Percentiles rank a stretch among this genome's conserved stretches.
These are phyloP conservation scores for Tetratostichococcus sp. DNA, from an alignment of 139 green algal species.

Conservation along the genomic window DNA sequence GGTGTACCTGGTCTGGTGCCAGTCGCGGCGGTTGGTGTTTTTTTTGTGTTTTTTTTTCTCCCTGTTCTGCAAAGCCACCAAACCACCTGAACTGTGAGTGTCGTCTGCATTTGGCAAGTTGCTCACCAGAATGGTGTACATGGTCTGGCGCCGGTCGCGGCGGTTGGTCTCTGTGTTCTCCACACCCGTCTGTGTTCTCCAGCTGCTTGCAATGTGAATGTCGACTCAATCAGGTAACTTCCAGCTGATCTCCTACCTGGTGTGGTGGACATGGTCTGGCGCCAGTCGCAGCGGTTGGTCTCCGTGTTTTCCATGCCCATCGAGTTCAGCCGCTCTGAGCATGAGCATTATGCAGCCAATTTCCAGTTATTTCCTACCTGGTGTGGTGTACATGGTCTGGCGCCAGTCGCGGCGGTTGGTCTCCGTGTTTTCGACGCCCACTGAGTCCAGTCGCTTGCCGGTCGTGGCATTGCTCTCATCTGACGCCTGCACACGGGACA, in stretches of 20 bases:
- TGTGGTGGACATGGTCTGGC: constrained; percentile 78
- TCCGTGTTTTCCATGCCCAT: constrained; percentile 87
- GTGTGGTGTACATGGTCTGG: constrained; percentile 75
- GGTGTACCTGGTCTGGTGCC: constrained; percentile 79
- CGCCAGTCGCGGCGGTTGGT: constrained; percentile 74
- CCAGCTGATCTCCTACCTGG: not conserved
- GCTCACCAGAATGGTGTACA: too few species aligned
- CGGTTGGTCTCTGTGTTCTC: constrained; percentile 86
- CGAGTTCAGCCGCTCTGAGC: constrained; percentile 72
- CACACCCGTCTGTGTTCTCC: constrained; percentile 63
- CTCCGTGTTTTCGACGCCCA: constrained; percentile 85
- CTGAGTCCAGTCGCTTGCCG: constrained; percentile 73
- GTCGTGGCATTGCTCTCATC: constrained; percentile 88
- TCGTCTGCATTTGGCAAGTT: too few species aligned
- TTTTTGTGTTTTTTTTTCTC: too few species aligned
- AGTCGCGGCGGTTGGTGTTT: constrained; percentile 67
- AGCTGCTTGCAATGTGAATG: constrained; percentile 88
- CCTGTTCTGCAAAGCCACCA: too few species aligned
- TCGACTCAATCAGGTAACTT: too few species aligned
- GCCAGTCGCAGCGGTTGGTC: constrained; percentile 71
- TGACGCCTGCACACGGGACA: constrained; percentile 53
- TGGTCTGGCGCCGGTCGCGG: constrained; percentile 71
- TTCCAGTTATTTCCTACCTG: too few species aligned
- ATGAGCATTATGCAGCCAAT: too few species aligned
- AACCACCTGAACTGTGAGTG: too few species aligned